Evolutionary conservation across 352 stramenopile species (phyloP), one percentile per base, ranked within the genome.

Genomic region (Pythium aristosporum): DNA sequence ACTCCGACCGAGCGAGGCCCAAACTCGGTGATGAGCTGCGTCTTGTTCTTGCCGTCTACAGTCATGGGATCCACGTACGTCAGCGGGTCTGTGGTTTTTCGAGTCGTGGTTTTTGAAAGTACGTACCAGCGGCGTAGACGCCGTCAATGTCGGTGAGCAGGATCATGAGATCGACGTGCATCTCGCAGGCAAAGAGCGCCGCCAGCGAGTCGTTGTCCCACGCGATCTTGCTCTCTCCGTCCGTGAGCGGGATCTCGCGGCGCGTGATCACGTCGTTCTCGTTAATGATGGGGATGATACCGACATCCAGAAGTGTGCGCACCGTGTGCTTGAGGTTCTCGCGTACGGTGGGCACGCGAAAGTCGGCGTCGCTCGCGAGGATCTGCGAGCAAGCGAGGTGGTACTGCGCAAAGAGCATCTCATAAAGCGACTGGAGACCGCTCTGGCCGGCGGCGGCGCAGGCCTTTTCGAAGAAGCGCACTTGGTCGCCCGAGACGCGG

Each of bases 171-270:
- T 94, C 85, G 25, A 85, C 82, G 42, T 64, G 60, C 70, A 92
- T 73, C 65, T 92, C 84, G 50, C 79, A 76, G 15, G 85, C 83
- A 54, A 94, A 91, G 0, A 92, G 69, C 41, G 85, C 83, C 1
- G 85, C 85, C 15, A 94, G 75, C 46, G 85, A 94, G 71, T 94
- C 85, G 54, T 94, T 94, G 65, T 94, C 85, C 85, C 85, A 94
- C 1, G 80, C 83, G 51, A 94, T 80, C 50, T 85, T 83, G 56
- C 68, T 61, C 53, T 85, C 68, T 28, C 71, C 65, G 21, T 84
- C 72, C 5, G 80, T 76, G 11, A 94, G 68, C 48, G 85, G 85
- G 57, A 73, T 80, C 55, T 82, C 78, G 49, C 85, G 83, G 16
- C 64, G 67, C 51, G 83, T 84, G 59, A 94, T 91, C 47, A 94